Evolutionary conservation across 2,329 filamentous ascomycete species (phyloP), one percentile per base, ranked within the genome.

Genomic region (Ophiostoma sp.): DNA sequence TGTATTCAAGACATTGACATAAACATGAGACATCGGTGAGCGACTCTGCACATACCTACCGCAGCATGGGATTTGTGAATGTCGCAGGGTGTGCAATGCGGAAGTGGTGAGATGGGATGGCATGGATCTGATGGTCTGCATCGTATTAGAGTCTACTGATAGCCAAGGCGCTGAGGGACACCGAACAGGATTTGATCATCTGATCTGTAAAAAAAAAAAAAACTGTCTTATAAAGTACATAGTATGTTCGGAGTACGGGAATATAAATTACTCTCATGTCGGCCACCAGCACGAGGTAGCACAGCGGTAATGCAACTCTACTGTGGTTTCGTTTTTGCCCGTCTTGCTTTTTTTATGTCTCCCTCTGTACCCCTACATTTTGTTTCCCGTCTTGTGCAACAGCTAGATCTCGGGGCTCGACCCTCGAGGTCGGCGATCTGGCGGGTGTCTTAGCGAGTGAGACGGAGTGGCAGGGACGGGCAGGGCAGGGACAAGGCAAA

Each of bases 281-380:
- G 57, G 57, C 57, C 11, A 33, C 57, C 57, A 62, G 27, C 57
- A 62, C 57, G 27, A 31, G 11, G 57, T 62, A 15, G 57, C 23
- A 62, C 57, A 62, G 57, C 57, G 52, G 52, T 31, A 57, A 57
- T 57, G 6, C 52, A 57, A 57, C 52, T 57, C 52, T 57, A 57
- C 52, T 27, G 57, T 62, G n/a, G 52, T 57, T 57, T 23, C 11
- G 23, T 27, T 13, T 57, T 27, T 23, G 11, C 0, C 48, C 4
- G 17, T 57, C 27, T 27, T 57, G 23, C 44, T 7, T 0, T 48
- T n/a, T n/a, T 15, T 48, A 17, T 48, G 17, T 48, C 20, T 7
- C n/a, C 8, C 4, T 20, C 44, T 48, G 15, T 20, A 20, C 36
- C 13, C 10, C 8, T 20, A n/a, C 41, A 17, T 44, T 48, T 48